Conservation (phyloP, 2,329 filamentous ascomycete genomes). For the Penicillium nordicum region DNA sequence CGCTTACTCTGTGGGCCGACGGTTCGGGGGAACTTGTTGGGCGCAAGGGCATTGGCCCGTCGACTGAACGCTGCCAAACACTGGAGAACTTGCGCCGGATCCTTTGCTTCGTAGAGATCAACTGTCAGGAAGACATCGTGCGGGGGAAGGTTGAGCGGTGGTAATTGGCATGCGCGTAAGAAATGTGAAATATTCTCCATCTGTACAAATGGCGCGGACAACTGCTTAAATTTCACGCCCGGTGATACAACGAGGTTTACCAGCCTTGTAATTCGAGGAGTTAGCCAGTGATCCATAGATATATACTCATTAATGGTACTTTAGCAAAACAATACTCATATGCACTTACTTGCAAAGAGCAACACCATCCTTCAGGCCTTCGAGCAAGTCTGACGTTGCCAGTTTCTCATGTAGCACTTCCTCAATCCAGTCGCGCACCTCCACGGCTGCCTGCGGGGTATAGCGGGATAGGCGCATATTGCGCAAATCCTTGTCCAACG, state of each 20-base stretch:
- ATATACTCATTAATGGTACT: background rate
- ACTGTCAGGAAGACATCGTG: slow-evolving; percentile 97
- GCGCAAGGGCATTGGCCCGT: slow-evolving; percentile 71
- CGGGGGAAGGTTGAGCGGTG: slow-evolving; percentile 80
- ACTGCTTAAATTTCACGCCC: slow-evolving; percentile 84
- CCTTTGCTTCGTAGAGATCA: slow-evolving; percentile 91
- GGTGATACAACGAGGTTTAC: slow-evolving; percentile 76
- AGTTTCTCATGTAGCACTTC: slow-evolving; percentile 70
- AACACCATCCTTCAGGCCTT: slow-evolving; percentile 83
- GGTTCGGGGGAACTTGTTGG: slow-evolving; percentile 66
- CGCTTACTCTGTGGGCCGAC: slow-evolving; percentile 70
- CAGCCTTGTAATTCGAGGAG: slow-evolving; percentile 54
- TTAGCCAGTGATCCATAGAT: slow-evolving; percentile 22
- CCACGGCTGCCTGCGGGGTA: slow-evolving; percentile 83
- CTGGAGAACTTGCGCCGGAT: slow-evolving; percentile 92
- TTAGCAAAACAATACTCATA: background rate
- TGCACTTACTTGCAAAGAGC: slow-evolving; percentile 78
- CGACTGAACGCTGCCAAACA: slow-evolving; percentile 90
- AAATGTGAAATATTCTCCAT: slow-evolving; percentile 99
- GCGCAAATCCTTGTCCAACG: slow-evolving; percentile 92
- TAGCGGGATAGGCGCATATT: slow-evolving; percentile 89
- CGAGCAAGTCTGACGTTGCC: slow-evolving; percentile 71
- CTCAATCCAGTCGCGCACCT: slow-evolving; percentile 84
- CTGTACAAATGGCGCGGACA: slow-evolving; percentile 94
- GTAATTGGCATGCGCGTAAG: slow-evolving; percentile 77